phyloP scores from a whole-genome alignment of 2,329 filamentous ascomycete species.

The Aspergillus pseudoterreus region DNA sequence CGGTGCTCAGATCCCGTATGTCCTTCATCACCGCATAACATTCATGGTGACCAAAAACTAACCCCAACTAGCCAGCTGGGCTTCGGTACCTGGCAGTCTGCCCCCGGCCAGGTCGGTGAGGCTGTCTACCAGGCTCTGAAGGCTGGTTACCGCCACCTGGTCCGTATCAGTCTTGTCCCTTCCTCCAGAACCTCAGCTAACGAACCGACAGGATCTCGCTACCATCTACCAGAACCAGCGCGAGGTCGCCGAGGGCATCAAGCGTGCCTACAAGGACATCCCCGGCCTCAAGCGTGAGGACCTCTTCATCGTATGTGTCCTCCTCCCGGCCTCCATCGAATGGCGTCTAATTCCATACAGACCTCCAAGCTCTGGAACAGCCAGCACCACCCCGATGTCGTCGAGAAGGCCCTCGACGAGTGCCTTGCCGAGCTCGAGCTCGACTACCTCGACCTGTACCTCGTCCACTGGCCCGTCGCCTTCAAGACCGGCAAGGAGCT shows the following conservation, averaged over 20 bases:
- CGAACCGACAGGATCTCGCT: conserved; percentile 30
- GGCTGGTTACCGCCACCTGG: conserved; percentile 38
- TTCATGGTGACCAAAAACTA: neutral
- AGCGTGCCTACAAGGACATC: conserved; percentile 34
- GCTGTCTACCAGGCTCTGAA: conserved; percentile 39
- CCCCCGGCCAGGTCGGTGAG: conserved; percentile 37
- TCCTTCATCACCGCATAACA: conserved; percentile 1
- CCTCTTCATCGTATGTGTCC: conserved; percentile 34
- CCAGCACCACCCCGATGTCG: conserved; percentile 48
- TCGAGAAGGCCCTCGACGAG: conserved; percentile 49
- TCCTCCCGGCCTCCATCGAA: neutral
- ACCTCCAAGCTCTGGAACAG: conserved; percentile 62
- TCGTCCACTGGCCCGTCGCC: conserved; percentile 47
- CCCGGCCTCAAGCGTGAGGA: conserved; percentile 40
- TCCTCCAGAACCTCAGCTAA: conserved; percentile 9
- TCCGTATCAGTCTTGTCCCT: conserved; percentile 17
- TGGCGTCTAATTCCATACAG: conserved; percentile 16
- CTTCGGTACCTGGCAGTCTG: conserved; percentile 41
- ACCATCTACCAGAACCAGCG: conserved; percentile 41
- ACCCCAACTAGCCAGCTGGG: conserved; percentile 30
- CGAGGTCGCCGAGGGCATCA: conserved; percentile 33
- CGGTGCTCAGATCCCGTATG: conserved; percentile 37
- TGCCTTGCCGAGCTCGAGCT: conserved; percentile 51
- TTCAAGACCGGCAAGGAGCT: conserved; percentile 38
- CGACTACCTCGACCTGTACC: conserved; percentile 51